phyloP scores from a whole-genome alignment of 1,284 basidiomycete species.

The Anthracocystis setariae region DNA sequence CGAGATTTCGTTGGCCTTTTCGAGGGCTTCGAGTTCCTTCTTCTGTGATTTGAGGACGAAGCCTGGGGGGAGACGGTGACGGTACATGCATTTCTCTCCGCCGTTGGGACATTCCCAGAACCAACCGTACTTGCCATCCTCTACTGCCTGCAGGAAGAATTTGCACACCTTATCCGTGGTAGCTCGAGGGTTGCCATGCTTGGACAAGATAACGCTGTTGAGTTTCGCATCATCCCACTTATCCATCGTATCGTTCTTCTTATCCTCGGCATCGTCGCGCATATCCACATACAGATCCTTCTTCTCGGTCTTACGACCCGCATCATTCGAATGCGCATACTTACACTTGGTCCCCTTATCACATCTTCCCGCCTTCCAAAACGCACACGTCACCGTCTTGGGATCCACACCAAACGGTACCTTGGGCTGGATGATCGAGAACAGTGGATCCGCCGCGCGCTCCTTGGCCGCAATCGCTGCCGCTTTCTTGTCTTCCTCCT shows the following conservation, averaged over 20 bases:
- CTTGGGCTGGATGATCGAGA: conserved; percentile 72
- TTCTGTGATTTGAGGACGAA: conserved; percentile 84
- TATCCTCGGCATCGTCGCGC: conserved; percentile 72
- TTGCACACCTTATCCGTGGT: conserved; percentile 97
- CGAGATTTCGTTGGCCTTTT: conserved; percentile 84
- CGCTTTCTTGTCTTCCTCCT: conserved; percentile 82
- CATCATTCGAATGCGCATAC: conserved; percentile 83
- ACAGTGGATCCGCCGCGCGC: conserved; percentile 58
- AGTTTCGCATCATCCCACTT: conserved; percentile 97
- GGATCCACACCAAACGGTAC: conserved; percentile 85
- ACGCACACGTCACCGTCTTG: conserved; percentile 65
- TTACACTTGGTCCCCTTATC: conserved; percentile 78
- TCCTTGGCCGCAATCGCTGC: conserved; percentile 86
- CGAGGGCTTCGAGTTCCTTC: conserved; percentile 74
- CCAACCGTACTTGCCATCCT: conserved; percentile 89
- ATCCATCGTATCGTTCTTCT: conserved; percentile 91
- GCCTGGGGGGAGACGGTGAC: conserved; percentile 93
- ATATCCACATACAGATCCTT: conserved; percentile 93
- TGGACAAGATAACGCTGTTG: conserved; percentile 83
- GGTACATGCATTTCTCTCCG: conserved; percentile 86
- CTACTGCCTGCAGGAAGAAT: conserved; percentile 95
- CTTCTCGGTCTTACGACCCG: conserved; percentile 92
- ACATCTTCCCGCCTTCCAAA: conserved; percentile 64
- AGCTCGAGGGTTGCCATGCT: conserved; percentile 87
- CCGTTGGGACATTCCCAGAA: conserved; percentile 76